phyloP scores from a whole-genome alignment of 140 eudicot species.

The Erigeron philadelphicus region DNA sequence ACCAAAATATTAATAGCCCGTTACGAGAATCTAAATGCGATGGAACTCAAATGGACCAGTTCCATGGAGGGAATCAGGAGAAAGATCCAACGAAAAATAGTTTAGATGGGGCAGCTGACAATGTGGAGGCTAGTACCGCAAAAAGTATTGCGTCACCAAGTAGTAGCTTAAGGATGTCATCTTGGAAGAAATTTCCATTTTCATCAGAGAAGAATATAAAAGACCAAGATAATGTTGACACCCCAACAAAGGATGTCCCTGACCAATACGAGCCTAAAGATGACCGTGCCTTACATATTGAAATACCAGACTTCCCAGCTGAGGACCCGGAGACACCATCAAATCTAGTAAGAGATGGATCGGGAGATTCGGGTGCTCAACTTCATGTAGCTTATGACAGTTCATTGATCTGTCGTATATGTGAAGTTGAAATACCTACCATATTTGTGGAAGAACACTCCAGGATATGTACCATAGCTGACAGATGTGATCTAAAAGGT shows the following conservation, averaged over 20 bases:
- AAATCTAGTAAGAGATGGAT: constrained; percentile 38
- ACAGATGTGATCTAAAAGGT: constrained; percentile 94
- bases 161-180: constrained; percentile 59
- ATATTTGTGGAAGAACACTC: constrained; percentile 94
- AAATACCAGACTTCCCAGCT: constrained; percentile 39
- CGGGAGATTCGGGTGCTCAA: constrained; percentile 52
- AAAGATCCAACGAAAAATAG: constrained; percentile 32
- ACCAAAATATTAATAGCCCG: constrained; percentile 33
- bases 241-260: constrained; percentile 39
- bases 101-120: constrained; percentile 35
- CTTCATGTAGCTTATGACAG: constrained; percentile 58
- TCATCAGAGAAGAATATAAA: constrained; percentile 48
- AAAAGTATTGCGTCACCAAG: constrained; percentile 56
- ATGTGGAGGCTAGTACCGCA: constrained; percentile 58
- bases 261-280: constrained; percentile 40
- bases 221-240: constrained; percentile 44
- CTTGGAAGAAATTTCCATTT: constrained; percentile 79
- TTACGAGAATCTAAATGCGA: constrained; percentile 35
- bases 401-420: constrained; percentile 86
- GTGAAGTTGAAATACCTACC: constrained; percentile 97
- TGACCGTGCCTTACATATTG: constrained; percentile 38
- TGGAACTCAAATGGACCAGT: constrained; percentile 33
- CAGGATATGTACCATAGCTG: constrained; percentile 96
- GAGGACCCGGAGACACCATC: constrained; percentile 46
- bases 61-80: constrained; percentile 30